Evolutionary conservation across 495 filamentous ascomycete species (phyloP).

Genomic region (Aspergillus leporis): DNA sequence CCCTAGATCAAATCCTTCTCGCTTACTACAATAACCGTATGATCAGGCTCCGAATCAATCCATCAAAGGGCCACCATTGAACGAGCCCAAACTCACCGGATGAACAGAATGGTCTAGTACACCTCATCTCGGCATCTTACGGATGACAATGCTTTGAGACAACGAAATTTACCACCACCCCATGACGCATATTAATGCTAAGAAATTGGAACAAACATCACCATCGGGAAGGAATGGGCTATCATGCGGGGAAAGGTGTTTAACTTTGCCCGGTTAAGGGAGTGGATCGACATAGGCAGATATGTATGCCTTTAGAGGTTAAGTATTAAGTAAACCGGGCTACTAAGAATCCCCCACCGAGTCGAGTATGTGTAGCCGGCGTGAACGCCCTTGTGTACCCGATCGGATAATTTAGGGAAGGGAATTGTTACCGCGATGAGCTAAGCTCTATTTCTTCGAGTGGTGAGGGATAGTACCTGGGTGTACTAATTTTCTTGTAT

Average conservation of each 20-base stretch:
- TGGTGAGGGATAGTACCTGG: too few species aligned
- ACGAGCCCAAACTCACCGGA: not conserved
- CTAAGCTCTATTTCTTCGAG: not conserved
- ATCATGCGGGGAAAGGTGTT: conserved; percentile 2
- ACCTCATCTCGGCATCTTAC: conserved; percentile 3
- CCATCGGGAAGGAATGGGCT: not conserved
- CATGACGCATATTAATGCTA: too few species aligned
- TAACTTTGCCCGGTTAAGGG: not conserved
- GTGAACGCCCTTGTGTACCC: not conserved
- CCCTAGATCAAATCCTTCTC: not conserved
- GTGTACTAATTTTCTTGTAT: too few species aligned
- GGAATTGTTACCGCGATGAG: not conserved
- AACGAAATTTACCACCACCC: not conserved
- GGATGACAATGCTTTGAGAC: not conserved
- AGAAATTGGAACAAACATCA: not conserved
- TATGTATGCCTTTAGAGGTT: not conserved
- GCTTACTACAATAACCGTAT: not conserved
- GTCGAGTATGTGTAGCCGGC: not conserved
- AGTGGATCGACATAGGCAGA: not conserved
- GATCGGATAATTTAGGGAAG: conserved; percentile 3
- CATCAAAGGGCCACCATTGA: not conserved
- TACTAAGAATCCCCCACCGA: not conserved
- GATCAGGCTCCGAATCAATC: not conserved
- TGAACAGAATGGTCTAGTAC: not conserved
- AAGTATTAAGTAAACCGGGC: conserved; percentile 4